phyloP scores from a whole-genome alignment of 495 filamentous ascomycete genomes.

The Aspergillus taichungensis region DNA sequence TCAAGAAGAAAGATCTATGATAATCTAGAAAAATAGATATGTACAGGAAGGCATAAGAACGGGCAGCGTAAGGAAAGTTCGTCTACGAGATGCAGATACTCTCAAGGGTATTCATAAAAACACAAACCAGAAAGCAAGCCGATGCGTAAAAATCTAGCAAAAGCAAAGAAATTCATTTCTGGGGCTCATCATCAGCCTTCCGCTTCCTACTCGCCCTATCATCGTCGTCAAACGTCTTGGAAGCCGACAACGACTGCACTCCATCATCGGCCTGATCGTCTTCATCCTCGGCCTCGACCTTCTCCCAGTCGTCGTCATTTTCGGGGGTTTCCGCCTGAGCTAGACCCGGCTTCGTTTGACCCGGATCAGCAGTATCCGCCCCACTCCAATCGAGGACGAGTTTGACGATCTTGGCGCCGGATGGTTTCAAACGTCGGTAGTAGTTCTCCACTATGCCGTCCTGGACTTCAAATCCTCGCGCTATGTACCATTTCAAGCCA shows the following conservation, averaged over 20 bases:
- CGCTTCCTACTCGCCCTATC: slow-evolving; percentile 25
- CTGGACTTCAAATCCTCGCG: slow-evolving; percentile 63
- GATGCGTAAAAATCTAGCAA: slow-evolving; percentile 10
- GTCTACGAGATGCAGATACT: too few relatives aligned
- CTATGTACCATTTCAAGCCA: slow-evolving; percentile 75
- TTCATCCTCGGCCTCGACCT: slow-evolving; percentile 33
- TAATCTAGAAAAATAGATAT: too few relatives aligned
- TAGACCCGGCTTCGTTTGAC: too few relatives aligned
- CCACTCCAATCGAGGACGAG: slow-evolving; percentile 27
- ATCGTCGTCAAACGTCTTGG: slow-evolving; percentile 20
- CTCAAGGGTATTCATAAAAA: neutral
- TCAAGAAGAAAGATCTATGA: too few relatives aligned
- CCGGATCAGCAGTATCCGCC: too few relatives aligned
- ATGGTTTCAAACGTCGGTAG: slow-evolving; percentile 76
- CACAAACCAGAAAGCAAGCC: slow-evolving; percentile 4
- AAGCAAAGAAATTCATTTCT: slow-evolving; percentile 5
- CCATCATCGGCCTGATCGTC: slow-evolving; percentile 28
- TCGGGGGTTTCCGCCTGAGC: slow-evolving; percentile 7
- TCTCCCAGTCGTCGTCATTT: slow-evolving; percentile 39
- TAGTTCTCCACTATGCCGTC: slow-evolving; percentile 59
- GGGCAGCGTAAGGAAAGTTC: too few relatives aligned
- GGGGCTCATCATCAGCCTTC: slow-evolving; percentile 29
- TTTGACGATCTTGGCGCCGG: slow-evolving; percentile 68
- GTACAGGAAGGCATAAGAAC: too few relatives aligned
- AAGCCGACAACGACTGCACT: slow-evolving; percentile 24